Conservation (phyloP, 768 basidiomycete species). For the Termitomyces sp. region DNA sequence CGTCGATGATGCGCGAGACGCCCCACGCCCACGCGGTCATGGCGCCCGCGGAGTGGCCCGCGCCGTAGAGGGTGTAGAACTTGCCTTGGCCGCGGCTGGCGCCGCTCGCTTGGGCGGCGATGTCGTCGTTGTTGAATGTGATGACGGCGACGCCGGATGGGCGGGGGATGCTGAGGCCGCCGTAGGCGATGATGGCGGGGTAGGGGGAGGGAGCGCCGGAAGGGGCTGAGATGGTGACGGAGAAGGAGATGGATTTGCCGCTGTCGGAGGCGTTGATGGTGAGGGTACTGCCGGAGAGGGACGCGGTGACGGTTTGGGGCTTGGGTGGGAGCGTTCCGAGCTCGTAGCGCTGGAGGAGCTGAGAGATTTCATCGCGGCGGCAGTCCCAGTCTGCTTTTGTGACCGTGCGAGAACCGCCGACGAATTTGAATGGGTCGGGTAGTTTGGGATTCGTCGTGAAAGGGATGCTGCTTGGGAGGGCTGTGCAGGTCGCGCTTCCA, state of each 20-base stretch:
- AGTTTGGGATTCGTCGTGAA: slow-evolving; percentile 34
- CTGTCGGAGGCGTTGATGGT: slow-evolving; percentile 41
- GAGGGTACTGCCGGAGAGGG: slow-evolving; percentile 38
- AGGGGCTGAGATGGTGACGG: slow-evolving; percentile 38
- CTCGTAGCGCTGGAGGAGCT: slow-evolving; percentile 48
- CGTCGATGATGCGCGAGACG: slow-evolving; percentile 53
- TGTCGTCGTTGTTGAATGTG: slow-evolving; percentile 47
- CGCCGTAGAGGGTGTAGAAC: slow-evolving; percentile 54
- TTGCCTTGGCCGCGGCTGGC: slow-evolving; percentile 47
- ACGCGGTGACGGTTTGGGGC: slow-evolving; percentile 39
- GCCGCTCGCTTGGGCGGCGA: slow-evolving; percentile 40
- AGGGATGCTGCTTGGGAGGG: slow-evolving; percentile 23
- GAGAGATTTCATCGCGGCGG: slow-evolving; percentile 40
- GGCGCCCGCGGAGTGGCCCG: slow-evolving; percentile 37
- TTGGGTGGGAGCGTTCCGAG: slow-evolving; percentile 42
- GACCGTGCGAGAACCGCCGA: slow-evolving; percentile 33
- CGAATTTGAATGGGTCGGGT: slow-evolving; percentile 50
- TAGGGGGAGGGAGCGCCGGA: slow-evolving; percentile 37
- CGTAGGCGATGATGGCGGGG: slow-evolving; percentile 49
- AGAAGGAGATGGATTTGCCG: slow-evolving; percentile 44
- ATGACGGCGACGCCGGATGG: slow-evolving; percentile 36
- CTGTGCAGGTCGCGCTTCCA: slow-evolving; percentile 15
- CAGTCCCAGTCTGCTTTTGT: slow-evolving; percentile 47
- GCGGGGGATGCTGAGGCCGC: slow-evolving; percentile 34
- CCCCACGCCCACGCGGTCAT: slow-evolving; percentile 64